Percentiles rank a stretch among this genome's conserved stretches.
Conservation (phyloP, 805 yeast genomes). For the Cyberlindnera mississippiensis region DNA sequence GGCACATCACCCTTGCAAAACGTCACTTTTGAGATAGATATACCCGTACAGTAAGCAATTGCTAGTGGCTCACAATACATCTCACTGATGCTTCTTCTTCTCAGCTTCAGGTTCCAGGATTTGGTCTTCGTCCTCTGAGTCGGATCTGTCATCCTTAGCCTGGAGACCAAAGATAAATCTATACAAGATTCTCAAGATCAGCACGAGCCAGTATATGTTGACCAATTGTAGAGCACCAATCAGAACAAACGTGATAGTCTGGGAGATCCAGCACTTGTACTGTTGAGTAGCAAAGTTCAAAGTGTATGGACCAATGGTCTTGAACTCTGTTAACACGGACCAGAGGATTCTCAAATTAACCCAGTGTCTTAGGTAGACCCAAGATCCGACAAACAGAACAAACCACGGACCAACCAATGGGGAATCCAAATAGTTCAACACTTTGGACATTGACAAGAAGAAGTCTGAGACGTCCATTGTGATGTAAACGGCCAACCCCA, state of each 20-base stretch:
- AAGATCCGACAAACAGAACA: constrained; percentile 57
- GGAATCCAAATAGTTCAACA: constrained; percentile 81
- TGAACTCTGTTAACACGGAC: constrained; percentile 83
- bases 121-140: constrained; percentile 11
- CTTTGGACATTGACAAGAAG: constrained; percentile 78
- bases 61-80: no score
- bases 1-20: no score
- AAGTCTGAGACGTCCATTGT: constrained; percentile 97
- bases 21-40: no score
- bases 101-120: constrained; percentile 6
- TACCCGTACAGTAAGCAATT: no score
- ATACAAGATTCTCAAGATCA: constrained; percentile 73
- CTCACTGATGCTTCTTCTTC: constrained; percentile 10
- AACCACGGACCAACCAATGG: constrained; percentile 61
- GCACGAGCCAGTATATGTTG: constrained; percentile 81
- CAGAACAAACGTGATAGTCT: constrained; percentile 78
- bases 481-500: constrained; percentile 85
- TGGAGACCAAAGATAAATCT: constrained; percentile 75
- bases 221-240: constrained; percentile 80
- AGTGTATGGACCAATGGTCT: constrained; percentile 75
- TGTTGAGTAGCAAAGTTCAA: constrained; percentile 87
- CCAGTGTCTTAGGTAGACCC: constrained; percentile 91
- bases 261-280: constrained; percentile 95
- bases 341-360: constrained; percentile 75
- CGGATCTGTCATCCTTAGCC: constrained; percentile 44